Conservation (phyloP, 805 yeast genomes). For the Candida sithepensis region DNA sequence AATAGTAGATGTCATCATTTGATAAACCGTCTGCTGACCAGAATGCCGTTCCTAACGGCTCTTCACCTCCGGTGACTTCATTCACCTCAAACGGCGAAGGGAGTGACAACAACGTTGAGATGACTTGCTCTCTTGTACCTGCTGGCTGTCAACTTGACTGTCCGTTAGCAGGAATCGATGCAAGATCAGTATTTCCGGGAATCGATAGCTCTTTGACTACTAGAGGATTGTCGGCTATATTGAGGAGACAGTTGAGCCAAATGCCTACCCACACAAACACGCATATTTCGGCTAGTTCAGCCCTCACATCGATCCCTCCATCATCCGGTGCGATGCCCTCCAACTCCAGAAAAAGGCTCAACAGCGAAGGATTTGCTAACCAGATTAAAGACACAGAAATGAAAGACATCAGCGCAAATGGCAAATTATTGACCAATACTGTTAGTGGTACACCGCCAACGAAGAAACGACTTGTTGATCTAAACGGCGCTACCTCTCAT, state of each 20-base stretch:
- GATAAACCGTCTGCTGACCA: background rate
- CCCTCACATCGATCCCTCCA: background rate
- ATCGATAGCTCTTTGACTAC: background rate
- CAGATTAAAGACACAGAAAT: conserved; percentile 16
- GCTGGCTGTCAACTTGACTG: too few relatives aligned
- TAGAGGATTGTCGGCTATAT: background rate
- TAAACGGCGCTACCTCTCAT: background rate
- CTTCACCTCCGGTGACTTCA: background rate
- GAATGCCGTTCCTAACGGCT: background rate
- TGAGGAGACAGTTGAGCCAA: conserved; percentile 3
- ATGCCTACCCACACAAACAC: background rate
- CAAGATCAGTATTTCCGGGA: conserved; percentile 15
- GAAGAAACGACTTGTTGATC: conserved; percentile 19
- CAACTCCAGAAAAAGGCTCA: conserved; percentile 16
- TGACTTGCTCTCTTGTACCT: background rate
- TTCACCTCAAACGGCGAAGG: background rate
- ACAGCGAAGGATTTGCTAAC: conserved; percentile 10
- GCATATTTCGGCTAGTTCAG: background rate
- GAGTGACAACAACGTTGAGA: background rate
- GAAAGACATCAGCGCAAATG: conserved; percentile 15
- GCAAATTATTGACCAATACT: conserved; percentile 8
- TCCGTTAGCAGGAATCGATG: conserved; percentile 2
- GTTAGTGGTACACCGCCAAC: conserved; percentile 18
- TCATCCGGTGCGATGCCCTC: background rate
- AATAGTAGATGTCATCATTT: background rate